A percentile compares a stretch with the other conserved stretches of the same genome.
Evolutionary conservation across 2,329 filamentous ascomycete species (phyloP).

Genomic region (Beauveria medogensis): DNA sequence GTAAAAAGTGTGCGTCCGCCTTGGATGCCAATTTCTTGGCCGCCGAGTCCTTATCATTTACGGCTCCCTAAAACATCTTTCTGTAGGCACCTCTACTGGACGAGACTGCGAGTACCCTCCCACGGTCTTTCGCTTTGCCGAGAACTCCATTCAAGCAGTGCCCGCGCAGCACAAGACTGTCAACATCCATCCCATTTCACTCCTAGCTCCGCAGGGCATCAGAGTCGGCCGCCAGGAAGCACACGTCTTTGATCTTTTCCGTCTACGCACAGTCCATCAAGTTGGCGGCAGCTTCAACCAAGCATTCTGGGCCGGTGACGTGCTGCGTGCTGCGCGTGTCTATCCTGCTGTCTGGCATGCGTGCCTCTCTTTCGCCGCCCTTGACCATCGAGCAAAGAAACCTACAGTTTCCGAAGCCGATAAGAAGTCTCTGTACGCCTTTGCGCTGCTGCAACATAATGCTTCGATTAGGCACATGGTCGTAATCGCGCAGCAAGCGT

Average conservation of each 20-base stretch:
- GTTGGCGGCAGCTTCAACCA: constrained; percentile 7
- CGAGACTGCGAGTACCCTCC: constrained; percentile 1
- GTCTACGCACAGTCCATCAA: not conserved
- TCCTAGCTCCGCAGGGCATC: not conserved
- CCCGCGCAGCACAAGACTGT: not conserved
- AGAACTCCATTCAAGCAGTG: not conserved
- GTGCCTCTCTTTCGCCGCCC: constrained; percentile 2
- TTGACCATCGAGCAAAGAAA: constrained; percentile 2
- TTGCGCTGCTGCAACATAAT: constrained; percentile 5
- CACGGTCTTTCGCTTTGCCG: not conserved
- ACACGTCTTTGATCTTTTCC: constrained; percentile 3
- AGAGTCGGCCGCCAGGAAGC: not conserved
- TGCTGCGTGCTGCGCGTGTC: not conserved
- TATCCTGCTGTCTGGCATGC: constrained; percentile 9
- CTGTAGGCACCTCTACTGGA: not conserved
- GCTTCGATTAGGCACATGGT: constrained; percentile 4
- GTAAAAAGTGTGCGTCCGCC: not conserved
- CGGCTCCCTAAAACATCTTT: not conserved
- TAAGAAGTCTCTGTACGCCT: not conserved
- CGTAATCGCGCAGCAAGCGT: not conserved
- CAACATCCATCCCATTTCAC: not conserved
- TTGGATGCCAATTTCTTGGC: not conserved
- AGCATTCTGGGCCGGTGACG: constrained; percentile 1
- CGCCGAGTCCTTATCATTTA: not conserved
- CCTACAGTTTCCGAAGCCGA: not conserved